A percentile compares a stretch with the other conserved stretches of the same genome.
These are phyloP conservation scores for Citropsis articulata DNA, from an alignment of 345 rosid species.

Conservation along the genomic window DNA sequence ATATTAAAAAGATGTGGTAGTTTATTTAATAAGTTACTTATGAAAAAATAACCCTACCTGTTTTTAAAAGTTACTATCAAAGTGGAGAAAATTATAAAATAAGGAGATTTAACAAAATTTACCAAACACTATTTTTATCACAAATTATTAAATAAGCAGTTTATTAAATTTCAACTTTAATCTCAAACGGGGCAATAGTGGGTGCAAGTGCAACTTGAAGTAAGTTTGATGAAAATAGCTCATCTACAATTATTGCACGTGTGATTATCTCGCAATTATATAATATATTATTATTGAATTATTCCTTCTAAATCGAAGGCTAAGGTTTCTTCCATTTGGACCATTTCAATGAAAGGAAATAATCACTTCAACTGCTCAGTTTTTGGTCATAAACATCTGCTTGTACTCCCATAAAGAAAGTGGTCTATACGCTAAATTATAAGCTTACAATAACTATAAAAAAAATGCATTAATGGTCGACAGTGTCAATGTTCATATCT, in stretches of 20 bases:
- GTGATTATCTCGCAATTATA: background rate
- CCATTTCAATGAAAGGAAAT: background rate
- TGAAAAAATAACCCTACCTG: no score
- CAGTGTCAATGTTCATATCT: background rate
- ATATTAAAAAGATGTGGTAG: no score
- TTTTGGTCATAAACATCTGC: background rate
- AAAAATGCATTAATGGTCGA: slow-evolving; percentile 1
- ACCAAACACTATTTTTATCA: no score
- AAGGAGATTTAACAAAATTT: no score
- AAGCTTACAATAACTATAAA: background rate
- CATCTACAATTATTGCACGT: background rate
- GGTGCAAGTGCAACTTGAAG: background rate
- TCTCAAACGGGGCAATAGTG: no score
- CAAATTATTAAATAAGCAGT: no score
- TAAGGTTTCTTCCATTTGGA: background rate
- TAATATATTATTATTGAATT: no score
- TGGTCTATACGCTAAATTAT: background rate
- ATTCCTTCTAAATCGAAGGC: no score
- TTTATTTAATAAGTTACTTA: no score
- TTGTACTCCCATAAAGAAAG: background rate
- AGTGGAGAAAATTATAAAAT: no score
- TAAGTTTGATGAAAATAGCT: no score
- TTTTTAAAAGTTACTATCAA: fast-evolving
- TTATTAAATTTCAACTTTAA: no score
- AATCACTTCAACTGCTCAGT: background rate